A percentile compares a stretch with the other conserved stretches of the same genome.
These are phyloP conservation scores for Russula foetens DNA, from an alignment of 768 basidiomycete genomes.

Conservation along the genomic window DNA sequence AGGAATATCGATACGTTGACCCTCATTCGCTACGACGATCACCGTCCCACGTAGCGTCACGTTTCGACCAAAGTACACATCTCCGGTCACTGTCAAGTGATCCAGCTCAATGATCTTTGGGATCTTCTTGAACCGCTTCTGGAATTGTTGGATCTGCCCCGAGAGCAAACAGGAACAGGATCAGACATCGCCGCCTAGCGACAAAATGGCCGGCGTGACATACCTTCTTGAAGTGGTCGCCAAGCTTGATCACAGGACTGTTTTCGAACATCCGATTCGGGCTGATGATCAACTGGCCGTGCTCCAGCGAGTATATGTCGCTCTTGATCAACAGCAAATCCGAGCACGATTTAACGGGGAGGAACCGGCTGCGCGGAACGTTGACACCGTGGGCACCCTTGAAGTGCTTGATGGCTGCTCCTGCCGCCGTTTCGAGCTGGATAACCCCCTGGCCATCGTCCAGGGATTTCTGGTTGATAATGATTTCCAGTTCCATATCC, in stretches of 20 bases:
- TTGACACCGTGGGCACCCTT: slow-evolving; percentile 60
- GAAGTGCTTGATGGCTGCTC: slow-evolving; percentile 71
- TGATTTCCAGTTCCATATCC: slow-evolving; percentile 69
- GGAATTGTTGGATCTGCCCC: slow-evolving; percentile 45
- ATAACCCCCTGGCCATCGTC: slow-evolving; percentile 66
- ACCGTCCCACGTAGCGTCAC: slow-evolving; percentile 59
- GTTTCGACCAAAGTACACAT: slow-evolving; percentile 60
- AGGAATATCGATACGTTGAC: slow-evolving; percentile 48
- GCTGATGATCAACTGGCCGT: slow-evolving; percentile 61
- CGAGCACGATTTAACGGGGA: slow-evolving; percentile 58
- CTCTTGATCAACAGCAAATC: slow-evolving; percentile 59
- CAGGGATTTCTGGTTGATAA: slow-evolving; percentile 63
- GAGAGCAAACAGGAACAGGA: neutral
- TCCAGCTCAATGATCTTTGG: slow-evolving; percentile 67
- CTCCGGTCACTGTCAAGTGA: slow-evolving; percentile 65
- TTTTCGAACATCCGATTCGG: slow-evolving; percentile 48
- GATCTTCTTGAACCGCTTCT: slow-evolving; percentile 70
- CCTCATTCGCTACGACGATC: slow-evolving; percentile 53
- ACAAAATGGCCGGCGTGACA: neutral
- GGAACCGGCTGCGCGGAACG: slow-evolving; percentile 64
- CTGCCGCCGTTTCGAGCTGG: slow-evolving; percentile 72
- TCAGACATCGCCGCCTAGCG: neutral
- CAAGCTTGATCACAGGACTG: slow-evolving; percentile 70
- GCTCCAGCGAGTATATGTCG: slow-evolving; percentile 61
- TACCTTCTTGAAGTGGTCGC: slow-evolving; percentile 72